Base-by-base conservation (phyloP, 1,284 basidiomycete species). In the Marasmius tenuissimus region DNA sequence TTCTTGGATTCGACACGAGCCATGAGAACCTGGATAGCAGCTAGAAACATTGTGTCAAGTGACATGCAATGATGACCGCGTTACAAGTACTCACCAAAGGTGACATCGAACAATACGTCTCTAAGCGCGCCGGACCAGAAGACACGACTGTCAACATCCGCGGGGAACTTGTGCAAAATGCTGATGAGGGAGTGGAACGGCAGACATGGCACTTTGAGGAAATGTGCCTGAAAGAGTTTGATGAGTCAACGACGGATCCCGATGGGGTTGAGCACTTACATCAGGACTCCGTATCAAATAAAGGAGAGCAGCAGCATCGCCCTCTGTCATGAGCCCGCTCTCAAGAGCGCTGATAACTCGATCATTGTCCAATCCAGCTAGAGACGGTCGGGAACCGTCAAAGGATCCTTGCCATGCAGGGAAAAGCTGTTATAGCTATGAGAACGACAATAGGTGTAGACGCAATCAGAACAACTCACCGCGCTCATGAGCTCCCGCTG, bases 401-500 rank as follows among this genome's bases (percentile, higher is more conserved):
- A 92, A 93, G n/a, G 78, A 78, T 14, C 91, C 91, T 63, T 83
- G 82, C 91, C 91, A 93, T 6, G 81, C 83, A 7, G 91, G 91
- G 75, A 93, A 93, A 4, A 93, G 70, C 86, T 91, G 62, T 35
- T 62, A 65, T 59, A 11, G 45, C 20, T 14, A 35, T 59, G 48
- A 33, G 56, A 66, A 45, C 34, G 3, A 47, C 16, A 40, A 63
- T 61, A 56, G 55, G 60, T 56, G 33, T 16, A 57, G 50, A 48
- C 16, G 40, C 27, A 37, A 50, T 18, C 52, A 42, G 39, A 42
- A 33, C 58, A 54, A 79, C 86, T 52, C 68, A 91, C 88, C 66
- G 89, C 86, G 63, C 80, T 75, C 91, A 92, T 91, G 34, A 93
- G 78, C 68, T 93, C 91, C 66, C 86, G 87, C 71, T 92, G 89